Conservation (phyloP, 768 basidiomycete genomes). For the Calocybe indica region DNA sequence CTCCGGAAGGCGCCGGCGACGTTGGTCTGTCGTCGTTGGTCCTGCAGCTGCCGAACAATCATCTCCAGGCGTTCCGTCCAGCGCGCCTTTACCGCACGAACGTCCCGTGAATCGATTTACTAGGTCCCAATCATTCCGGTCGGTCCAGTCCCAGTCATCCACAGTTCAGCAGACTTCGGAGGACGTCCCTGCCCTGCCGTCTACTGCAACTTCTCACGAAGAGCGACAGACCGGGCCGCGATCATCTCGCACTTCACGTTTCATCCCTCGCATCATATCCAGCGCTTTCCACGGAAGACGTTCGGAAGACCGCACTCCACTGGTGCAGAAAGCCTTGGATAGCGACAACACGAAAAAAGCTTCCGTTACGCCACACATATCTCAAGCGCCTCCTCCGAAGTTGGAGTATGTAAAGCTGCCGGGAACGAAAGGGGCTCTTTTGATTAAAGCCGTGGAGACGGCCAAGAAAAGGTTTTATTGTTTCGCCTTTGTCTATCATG, state of each 20-base stretch:
- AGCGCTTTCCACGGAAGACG: conserved; percentile 56
- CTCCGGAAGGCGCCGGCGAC: conserved; percentile 44
- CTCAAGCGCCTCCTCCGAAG: conserved; percentile 70
- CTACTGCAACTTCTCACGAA: conserved; percentile 12
- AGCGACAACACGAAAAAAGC: conserved; percentile 27
- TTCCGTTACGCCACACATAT: conserved; percentile 24
- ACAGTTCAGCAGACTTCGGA: conserved; percentile 20
- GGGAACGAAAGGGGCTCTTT: conserved; percentile 78
- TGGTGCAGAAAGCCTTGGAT: conserved; percentile 26
- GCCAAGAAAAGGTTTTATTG: conserved; percentile 69
- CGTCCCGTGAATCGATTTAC: conserved; percentile 20
- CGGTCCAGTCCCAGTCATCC: conserved; percentile 25
- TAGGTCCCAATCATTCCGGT: conserved; percentile 38
- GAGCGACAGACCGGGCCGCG: conserved; percentile 19
- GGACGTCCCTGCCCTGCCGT: conserved; percentile 16
- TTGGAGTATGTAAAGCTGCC: conserved; percentile 91
- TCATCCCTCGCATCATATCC: conserved; percentile 66
- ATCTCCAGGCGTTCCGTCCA: conserved; percentile 11
- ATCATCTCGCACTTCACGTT: conserved; percentile 48
- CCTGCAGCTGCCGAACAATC: conserved; percentile 16
- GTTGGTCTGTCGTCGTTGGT: conserved; percentile 68
- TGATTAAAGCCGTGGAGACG: conserved; percentile 87
- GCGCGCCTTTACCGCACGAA: conserved; percentile 20
- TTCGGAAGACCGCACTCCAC: conserved; percentile 46
- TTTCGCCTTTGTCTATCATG: conserved; percentile 4